Percentiles rank a stretch among this genome's conserved stretches.
These are phyloP conservation scores for Septoria petroselini DNA, from an alignment of 2,329 filamentous ascomycete genomes.

Conservation along the genomic window DNA sequence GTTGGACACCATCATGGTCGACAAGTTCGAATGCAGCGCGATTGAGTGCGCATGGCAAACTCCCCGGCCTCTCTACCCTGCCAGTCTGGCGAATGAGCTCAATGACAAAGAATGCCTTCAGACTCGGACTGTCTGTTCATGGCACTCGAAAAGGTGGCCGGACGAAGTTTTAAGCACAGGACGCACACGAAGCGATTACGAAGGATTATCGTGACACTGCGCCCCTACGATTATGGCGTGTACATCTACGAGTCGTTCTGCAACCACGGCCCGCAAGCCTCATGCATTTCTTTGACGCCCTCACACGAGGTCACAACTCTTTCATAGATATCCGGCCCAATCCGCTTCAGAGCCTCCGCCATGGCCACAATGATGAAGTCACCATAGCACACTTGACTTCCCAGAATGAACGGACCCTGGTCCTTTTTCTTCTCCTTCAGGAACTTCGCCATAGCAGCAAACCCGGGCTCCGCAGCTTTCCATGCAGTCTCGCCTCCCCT, in stretches of 20 bases:
- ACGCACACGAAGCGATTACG: too few relatives aligned
- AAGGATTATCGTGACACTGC: too few relatives aligned
- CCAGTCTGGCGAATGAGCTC: too few relatives aligned
- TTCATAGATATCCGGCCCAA: slow-evolving; percentile 24
- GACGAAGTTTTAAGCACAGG: too few relatives aligned
- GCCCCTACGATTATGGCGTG: too few relatives aligned
- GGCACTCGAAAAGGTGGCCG: too few relatives aligned
- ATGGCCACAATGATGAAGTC: slow-evolving; percentile 30
- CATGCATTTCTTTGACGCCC: slow-evolving; percentile 20
- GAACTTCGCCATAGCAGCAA: slow-evolving; percentile 19
- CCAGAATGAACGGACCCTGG: slow-evolving; percentile 29
- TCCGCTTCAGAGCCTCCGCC: slow-evolving; percentile 23
- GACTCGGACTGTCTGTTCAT: too few relatives aligned
- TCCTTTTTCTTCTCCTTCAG: slow-evolving; percentile 26
- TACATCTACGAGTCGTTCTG: slow-evolving; percentile 14
- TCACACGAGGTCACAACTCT: slow-evolving; percentile 6
- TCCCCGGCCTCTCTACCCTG: too few relatives aligned
- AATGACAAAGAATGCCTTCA: too few relatives aligned
- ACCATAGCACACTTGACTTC: slow-evolving; percentile 27
- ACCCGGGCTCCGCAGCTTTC: slow-evolving; percentile 23
- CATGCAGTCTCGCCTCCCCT: slow-evolving; percentile 29
- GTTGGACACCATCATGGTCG: too few relatives aligned
- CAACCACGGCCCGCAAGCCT: slow-evolving; percentile 25
- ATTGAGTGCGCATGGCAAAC: too few relatives aligned
- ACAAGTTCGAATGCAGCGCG: too few relatives aligned